Base-by-base conservation (phyloP, 176 grass and related monocot genomes). In the Oropetium thomaeum region DNA sequence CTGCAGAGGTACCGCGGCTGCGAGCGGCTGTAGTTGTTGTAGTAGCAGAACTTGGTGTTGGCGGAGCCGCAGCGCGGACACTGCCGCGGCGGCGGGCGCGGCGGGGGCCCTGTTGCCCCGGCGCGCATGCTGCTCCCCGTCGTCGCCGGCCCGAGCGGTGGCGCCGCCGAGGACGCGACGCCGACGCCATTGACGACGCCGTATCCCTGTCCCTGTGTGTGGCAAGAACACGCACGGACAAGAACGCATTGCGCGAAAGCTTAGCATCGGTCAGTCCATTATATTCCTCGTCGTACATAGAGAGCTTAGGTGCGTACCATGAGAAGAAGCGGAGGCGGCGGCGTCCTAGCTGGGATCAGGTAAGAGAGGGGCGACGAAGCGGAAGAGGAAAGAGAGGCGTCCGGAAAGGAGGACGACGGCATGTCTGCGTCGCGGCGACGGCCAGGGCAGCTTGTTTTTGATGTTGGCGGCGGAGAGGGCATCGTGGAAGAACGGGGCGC, bases 21-120 rank as follows among this genome's bases (percentile, higher is more conserved):
- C 78, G 80, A 8, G 58, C 79, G 80, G 87, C 89, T 99, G 88
- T 97, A 93, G 88, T 97, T 97, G 86, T 97, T 93, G 90, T 86
- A 93, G 83, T 93, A 97, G 84, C 95, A 93, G 78, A 97, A 97
- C 75, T 97, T 97, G 62, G 88, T 97, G 88, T 97, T 93, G 25
- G 58, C 82, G 1, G 96, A 99, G 51, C 63, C 65, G 82, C 96
- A 99, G 13, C 96, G 73, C 69, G 91, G 91, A 73, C 91, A 98
- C 82, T 74, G 82, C 78, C 88, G 37, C 54, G 89, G 82, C 41
- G 91, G 91, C 69, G 79, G 91, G 70, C 89, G 80, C 68, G 64
- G 85, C 71, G 59, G 62, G 47, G 84, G 84, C 7, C 77, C 70
- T 5, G 74, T 71, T 5, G 74, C 71, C 17, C 71, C 74, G 5